phyloP scores from a whole-genome alignment of 208 protist species.

The Trypanosoma vivax region DNA sequence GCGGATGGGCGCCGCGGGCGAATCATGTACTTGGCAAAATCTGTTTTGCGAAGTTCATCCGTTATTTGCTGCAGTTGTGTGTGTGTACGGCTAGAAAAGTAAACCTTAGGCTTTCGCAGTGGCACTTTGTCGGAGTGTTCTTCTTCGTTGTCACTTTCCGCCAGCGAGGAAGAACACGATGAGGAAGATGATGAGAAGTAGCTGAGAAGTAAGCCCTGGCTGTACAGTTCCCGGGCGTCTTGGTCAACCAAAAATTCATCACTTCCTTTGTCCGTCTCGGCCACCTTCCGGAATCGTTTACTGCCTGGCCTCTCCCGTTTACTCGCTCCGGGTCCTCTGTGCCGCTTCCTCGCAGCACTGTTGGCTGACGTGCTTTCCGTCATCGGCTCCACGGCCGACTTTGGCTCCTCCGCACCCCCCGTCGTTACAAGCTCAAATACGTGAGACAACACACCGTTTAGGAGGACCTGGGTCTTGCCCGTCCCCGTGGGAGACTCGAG shows the following conservation, averaged over 20 bases:
- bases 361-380: background rate
- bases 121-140: constrained; percentile 11
- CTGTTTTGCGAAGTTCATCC: constrained; percentile 82
- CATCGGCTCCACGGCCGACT: background rate
- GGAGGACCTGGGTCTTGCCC: constrained; percentile 92
- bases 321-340: background rate
- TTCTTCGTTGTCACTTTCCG: constrained; percentile 14
- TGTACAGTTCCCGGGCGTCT: constrained; percentile 16
- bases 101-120: constrained; percentile 80
- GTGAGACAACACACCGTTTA: constrained; percentile 75
- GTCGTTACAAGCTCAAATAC: constrained; percentile 30
- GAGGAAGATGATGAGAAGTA: constrained; percentile 9
- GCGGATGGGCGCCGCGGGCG: background rate
- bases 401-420: background rate
- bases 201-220: background rate
- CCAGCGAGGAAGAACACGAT: constrained; percentile 2
- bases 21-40: constrained; percentile 51
- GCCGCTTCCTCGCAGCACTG: background rate
- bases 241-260: constrained; percentile 37
- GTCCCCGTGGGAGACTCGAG: constrained; percentile 95
- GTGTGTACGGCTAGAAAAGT: constrained; percentile 93
- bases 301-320: background rate
- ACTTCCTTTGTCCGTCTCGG: background rate
- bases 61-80: constrained; percentile 93
- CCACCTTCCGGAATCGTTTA: background rate